phyloP scores from a whole-genome alignment of 345 rosid species.

The Carallia brachiata region DNA sequence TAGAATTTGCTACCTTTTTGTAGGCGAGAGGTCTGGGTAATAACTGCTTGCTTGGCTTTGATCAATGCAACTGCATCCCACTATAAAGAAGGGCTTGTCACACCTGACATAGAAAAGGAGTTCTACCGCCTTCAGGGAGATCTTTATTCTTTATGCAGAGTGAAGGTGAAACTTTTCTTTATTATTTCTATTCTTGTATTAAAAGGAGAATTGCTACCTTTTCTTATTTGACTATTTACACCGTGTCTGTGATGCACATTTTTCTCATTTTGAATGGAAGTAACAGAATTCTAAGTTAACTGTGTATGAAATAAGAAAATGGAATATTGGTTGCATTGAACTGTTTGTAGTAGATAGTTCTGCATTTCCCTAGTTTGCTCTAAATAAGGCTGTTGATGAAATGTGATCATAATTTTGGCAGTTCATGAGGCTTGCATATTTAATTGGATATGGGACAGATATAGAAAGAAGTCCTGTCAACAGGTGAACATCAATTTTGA shows the following conservation, averaged over 20 bases:
- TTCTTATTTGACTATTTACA: background rate
- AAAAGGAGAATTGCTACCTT: background rate
- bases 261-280: background rate
- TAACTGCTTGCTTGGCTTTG: slow-evolving; percentile 82
- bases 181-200: background rate
- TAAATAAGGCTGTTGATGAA: slow-evolving; percentile 16
- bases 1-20: slow-evolving; percentile 72
- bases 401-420: slow-evolving; percentile 42
- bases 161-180: slow-evolving; percentile 54
- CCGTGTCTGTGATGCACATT: background rate
- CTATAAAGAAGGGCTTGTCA: slow-evolving; percentile 56
- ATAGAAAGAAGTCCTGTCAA: slow-evolving; percentile 94
- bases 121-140: slow-evolving; percentile 91
- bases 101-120: slow-evolving; percentile 85
- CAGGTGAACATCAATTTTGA: slow-evolving; percentile 48
- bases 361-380: background rate
- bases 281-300: background rate
- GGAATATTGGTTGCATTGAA: background rate
- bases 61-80: slow-evolving; percentile 66
- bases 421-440: slow-evolving; percentile 96
- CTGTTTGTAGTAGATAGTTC: background rate
- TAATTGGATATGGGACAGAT: slow-evolving; percentile 83
- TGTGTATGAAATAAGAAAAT: background rate
- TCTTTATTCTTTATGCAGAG: slow-evolving; percentile 87
- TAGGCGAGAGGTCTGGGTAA: slow-evolving; percentile 91